Percentiles rank a stretch among this genome's conserved stretches.
Conservation (phyloP, 1,139 yeast species). For the Meyerozyma athensensis region DNA sequence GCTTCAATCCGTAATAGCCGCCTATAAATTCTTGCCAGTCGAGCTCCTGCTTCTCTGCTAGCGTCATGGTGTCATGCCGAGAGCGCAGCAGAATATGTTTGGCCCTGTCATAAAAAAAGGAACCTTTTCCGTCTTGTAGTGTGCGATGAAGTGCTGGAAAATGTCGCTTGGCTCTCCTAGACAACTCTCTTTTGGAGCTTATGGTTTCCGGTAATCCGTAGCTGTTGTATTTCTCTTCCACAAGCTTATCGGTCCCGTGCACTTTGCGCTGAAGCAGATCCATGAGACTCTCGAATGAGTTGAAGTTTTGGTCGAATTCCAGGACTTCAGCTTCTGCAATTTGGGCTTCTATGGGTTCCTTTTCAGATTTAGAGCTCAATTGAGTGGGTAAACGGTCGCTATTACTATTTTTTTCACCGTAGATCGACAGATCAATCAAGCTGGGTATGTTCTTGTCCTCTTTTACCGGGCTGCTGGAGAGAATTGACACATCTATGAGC, state of each 20-base stretch:
- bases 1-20: slow-evolving; percentile 59
- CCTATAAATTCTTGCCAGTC: slow-evolving; percentile 46
- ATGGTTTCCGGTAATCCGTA: slow-evolving; percentile 23
- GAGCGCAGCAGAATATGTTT: slow-evolving; percentile 33
- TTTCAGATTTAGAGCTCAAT: too few species aligned
- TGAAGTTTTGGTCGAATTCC: slow-evolving; percentile 6
- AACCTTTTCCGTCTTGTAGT: slow-evolving; percentile 36
- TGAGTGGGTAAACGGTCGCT: too few species aligned
- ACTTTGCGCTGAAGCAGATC: slow-evolving; percentile 4
- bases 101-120: slow-evolving; percentile 50
- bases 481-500: slow-evolving; percentile 8
- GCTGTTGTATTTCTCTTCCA: slow-evolving; percentile 17
- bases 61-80: slow-evolving; percentile 39
- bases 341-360: too few species aligned
- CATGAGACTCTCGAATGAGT: neutral
- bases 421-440: too few species aligned
- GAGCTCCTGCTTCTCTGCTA: slow-evolving; percentile 42
- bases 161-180: slow-evolving; percentile 24
- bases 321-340: too few species aligned
- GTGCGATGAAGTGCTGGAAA: slow-evolving; percentile 35
- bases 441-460: neutral
- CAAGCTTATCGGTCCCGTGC: slow-evolving; percentile 3
- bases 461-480: slow-evolving; percentile 10
- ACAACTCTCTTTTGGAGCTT: slow-evolving; percentile 20
- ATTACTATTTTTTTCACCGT: too few species aligned